These are phyloP conservation scores for Capsicum baccatum DNA, from an alignment of 257 asterid species.

Conservation along the genomic window DNA sequence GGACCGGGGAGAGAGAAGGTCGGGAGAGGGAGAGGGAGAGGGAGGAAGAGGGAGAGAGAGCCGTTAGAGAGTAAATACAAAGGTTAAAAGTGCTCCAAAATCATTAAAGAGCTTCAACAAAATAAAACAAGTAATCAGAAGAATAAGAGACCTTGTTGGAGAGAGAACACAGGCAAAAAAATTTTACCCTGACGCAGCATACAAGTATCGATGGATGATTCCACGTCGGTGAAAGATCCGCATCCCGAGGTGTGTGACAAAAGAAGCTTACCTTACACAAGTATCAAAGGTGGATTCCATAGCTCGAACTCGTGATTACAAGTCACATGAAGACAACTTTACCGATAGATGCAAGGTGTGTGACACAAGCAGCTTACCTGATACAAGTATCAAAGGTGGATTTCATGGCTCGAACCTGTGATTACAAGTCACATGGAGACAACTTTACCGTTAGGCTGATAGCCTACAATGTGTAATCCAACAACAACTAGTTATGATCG, in stretches of 20 bases:
- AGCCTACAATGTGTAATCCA: not conserved
- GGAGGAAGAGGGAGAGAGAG: no score
- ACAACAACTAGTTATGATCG: not conserved
- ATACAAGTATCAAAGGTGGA: not conserved
- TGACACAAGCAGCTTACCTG: no score
- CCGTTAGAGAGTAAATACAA: no score
- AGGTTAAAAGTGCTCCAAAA: no score
- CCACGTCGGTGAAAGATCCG: not conserved
- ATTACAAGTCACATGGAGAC: not conserved
- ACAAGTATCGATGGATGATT: not conserved
- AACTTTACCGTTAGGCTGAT: not conserved
- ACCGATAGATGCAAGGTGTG: no score
- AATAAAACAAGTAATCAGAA: not conserved
- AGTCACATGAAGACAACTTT: no score
- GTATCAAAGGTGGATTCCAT: no score
- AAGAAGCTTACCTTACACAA: not conserved
- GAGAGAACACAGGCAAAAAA: constrained; percentile 92
- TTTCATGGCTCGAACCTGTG: not conserved
- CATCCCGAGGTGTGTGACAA: not conserved
- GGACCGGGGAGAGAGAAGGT: no score
- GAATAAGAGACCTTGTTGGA: constrained; percentile 60
- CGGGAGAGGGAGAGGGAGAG: no score
- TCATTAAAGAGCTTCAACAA: not conserved
- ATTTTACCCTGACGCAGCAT: not conserved
- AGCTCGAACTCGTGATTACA: no score